Evolutionary conservation across 345 rosid genomes (phyloP).

Genomic region (Eucalyptus regnans): DNA sequence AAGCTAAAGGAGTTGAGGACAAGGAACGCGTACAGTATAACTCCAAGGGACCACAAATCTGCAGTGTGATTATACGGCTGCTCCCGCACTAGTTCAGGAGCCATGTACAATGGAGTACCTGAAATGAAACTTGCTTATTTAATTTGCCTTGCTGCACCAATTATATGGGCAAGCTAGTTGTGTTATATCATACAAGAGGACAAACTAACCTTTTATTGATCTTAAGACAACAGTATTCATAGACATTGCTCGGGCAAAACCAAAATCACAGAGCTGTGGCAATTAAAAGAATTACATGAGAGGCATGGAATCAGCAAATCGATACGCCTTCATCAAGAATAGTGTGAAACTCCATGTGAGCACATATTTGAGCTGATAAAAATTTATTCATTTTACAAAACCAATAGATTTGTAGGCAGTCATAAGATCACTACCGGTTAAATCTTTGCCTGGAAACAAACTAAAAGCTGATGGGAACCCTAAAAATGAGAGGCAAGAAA

Average conservation of each 20-base stretch:
- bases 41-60: slow-evolving; percentile 99
- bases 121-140: slow-evolving; percentile 4
- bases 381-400: not conserved
- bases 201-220: slow-evolving; percentile 76
- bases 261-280: slow-evolving; percentile 93
- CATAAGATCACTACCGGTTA: not conserved
- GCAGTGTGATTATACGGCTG: slow-evolving; percentile 98
- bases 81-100: slow-evolving; percentile 93
- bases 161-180: not conserved
- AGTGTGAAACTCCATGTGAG: not conserved
- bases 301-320: not conserved
- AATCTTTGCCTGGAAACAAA: not conserved
- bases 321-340: not conserved
- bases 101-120: slow-evolving; percentile 99
- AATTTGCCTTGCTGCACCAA: not conserved
- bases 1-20: not conserved
- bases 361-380: not conserved
- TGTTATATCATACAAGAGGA: not conserved
- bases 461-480: not conserved
- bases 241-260: slow-evolving; percentile 99
- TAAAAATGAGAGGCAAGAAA: not conserved
- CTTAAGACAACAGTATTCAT: slow-evolving; percentile 89
- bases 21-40: slow-evolving; percentile 62
- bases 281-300: not conserved
- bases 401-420: not conserved